These are phyloP conservation scores for Lactarius akahatsu DNA, from an alignment of 768 basidiomycete species.

Conservation along the genomic window DNA sequence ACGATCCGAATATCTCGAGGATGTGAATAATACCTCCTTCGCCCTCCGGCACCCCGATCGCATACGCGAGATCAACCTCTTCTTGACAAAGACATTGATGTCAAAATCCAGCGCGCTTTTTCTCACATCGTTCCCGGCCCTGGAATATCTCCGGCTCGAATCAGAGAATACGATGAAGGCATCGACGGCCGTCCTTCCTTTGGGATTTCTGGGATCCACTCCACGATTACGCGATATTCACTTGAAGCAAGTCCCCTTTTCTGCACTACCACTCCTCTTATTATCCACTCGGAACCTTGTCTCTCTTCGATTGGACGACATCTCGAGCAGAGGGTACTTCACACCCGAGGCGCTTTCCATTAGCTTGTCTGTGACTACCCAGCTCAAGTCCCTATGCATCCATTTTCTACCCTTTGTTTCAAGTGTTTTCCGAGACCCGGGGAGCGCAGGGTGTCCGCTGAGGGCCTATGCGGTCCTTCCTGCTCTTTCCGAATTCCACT, in stretches of 20 bases:
- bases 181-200: neutral
- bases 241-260: neutral
- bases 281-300: slow-evolving; percentile 6
- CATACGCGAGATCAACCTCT: slow-evolving; percentile 11
- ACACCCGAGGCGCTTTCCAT: neutral
- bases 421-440: neutral
- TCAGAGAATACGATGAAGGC: neutral
- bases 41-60: slow-evolving; percentile 6
- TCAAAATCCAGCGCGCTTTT: neutral
- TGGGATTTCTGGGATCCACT: slow-evolving; percentile 6
- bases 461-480: neutral
- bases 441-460: neutral
- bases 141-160: slow-evolving; percentile 8
- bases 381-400: neutral
- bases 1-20: neutral
- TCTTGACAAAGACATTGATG: neutral
- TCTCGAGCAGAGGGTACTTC: slow-evolving; percentile 4
- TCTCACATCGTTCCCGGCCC: neutral
- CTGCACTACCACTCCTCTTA: slow-evolving; percentile 12
- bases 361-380: slow-evolving; percentile 1
- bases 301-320: slow-evolving; percentile 10
- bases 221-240: slow-evolving; percentile 16
- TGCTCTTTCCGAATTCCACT: slow-evolving; percentile 9
- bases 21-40: neutral
- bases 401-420: neutral